Conservation (phyloP, 345 rosid genomes). For the Gossypium turneri region DNA sequence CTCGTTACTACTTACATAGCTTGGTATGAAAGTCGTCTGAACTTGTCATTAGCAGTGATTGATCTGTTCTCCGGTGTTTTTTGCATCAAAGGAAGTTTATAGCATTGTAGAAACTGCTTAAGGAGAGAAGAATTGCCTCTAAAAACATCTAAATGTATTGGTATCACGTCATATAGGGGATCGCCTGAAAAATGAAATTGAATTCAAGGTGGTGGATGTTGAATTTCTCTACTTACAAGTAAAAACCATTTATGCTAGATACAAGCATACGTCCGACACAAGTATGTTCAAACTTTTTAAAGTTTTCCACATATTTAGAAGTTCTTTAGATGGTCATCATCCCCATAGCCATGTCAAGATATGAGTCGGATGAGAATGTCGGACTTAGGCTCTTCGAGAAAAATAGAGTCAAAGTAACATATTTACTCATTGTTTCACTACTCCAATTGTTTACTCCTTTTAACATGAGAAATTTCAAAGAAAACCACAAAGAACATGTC, state of each 20-base stretch:
- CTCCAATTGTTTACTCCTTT: background rate
- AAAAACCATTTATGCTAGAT: background rate
- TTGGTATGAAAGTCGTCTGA: slow-evolving; percentile 63
- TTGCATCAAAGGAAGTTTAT: slow-evolving; percentile 62
- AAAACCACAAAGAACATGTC: background rate
- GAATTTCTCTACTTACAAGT: background rate
- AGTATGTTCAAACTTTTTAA: background rate
- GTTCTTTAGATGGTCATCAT: background rate
- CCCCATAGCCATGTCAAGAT: background rate
- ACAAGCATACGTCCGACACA: background rate
- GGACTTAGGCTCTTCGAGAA: background rate
- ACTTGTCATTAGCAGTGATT: slow-evolving; percentile 34
- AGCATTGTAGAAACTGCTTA: slow-evolving; percentile 60
- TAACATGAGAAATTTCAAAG: background rate
- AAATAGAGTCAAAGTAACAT: background rate
- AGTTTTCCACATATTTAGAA: background rate
- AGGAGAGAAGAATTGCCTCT: slow-evolving; percentile 67
- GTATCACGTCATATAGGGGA: slow-evolving; percentile 72
- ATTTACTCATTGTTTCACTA: background rate
- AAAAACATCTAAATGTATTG: slow-evolving; percentile 73
- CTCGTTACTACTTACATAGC: slow-evolving; percentile 58
- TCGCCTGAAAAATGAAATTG: slow-evolving; percentile 56
- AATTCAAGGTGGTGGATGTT: slow-evolving; percentile 9
- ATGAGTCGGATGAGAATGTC: background rate
- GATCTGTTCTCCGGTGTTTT: slow-evolving; percentile 23